These are phyloP conservation scores for Fusarium cicatricum DNA, from an alignment of 2,329 filamentous ascomycete species.

Conservation along the genomic window DNA sequence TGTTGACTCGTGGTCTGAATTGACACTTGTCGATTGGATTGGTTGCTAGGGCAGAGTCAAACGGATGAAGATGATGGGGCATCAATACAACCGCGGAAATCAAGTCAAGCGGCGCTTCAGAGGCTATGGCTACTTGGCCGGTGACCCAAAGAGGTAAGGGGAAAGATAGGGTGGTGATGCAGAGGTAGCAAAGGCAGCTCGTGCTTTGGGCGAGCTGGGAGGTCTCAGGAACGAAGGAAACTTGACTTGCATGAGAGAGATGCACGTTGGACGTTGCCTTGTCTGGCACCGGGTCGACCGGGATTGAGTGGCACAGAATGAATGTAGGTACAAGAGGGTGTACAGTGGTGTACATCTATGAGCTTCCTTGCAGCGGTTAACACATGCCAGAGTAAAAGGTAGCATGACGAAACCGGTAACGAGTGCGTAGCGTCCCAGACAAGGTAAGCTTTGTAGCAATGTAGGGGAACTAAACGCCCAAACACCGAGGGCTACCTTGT, in stretches of 20 bases:
- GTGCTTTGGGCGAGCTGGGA: slow-evolving; percentile 1
- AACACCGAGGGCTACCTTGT: background rate
- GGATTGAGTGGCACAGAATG: slow-evolving; percentile 9
- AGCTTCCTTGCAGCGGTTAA: slow-evolving; percentile 2
- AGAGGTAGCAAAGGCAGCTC: slow-evolving; percentile 17
- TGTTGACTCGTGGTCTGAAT: slow-evolving; percentile 37
- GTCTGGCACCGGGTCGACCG: slow-evolving; percentile 18
- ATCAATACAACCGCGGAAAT: slow-evolving; percentile 18
- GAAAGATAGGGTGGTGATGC: slow-evolving; percentile 18
- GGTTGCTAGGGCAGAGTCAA: slow-evolving; percentile 19
- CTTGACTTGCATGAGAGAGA: slow-evolving; percentile 32
- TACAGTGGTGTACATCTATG: slow-evolving; percentile 8
- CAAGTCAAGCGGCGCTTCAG: slow-evolving; percentile 20
- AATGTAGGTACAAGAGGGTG: slow-evolving; percentile 14
- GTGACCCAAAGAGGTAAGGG: slow-evolving; percentile 35
- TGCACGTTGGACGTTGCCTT: slow-evolving; percentile 17
- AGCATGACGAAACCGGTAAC: background rate
- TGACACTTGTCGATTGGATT: slow-evolving; percentile 28
- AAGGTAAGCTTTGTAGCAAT: background rate
- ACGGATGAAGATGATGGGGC: slow-evolving; percentile 9
- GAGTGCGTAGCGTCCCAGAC: background rate
- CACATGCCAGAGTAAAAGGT: slow-evolving; percentile 2
- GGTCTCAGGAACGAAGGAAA: slow-evolving; percentile 26
- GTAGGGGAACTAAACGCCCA: background rate
- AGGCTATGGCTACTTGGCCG: slow-evolving; percentile 28